Evolutionary conservation across 208 protist genomes (phyloP).

Genomic region (Leptomonas seymouri): DNA sequence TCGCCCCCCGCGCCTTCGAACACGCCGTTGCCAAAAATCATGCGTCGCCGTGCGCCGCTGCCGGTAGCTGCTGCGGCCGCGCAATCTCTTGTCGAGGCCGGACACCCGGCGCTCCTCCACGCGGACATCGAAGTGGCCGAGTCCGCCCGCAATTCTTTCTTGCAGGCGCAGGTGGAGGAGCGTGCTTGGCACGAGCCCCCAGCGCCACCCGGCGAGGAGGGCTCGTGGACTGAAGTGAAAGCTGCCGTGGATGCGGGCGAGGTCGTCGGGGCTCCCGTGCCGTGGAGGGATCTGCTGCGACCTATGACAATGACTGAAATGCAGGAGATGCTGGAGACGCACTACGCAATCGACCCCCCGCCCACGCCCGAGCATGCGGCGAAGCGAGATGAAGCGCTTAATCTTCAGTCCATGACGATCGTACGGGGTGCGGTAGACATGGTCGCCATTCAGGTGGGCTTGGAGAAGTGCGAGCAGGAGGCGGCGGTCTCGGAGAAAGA

Average conservation of each 20-base stretch:
- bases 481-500: slow-evolving; percentile 30
- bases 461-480: slow-evolving; percentile 39
- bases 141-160: slow-evolving; percentile 67
- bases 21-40: slow-evolving; percentile 61
- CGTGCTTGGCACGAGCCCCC: slow-evolving; percentile 90
- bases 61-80: slow-evolving; percentile 53
- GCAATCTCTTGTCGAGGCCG: slow-evolving; percentile 76
- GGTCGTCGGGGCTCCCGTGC: slow-evolving; percentile 59
- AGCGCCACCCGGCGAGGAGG: slow-evolving; percentile 76
- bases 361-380: slow-evolving; percentile 65
- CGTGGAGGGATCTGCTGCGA: slow-evolving; percentile 51
- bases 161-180: slow-evolving; percentile 85
- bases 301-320: slow-evolving; percentile 83
- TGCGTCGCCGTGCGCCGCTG: slow-evolving; percentile 74
- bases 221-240: slow-evolving; percentile 90
- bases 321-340: slow-evolving; percentile 42
- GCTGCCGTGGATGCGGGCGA: slow-evolving; percentile 73
- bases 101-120: slow-evolving; percentile 67
- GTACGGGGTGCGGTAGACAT: slow-evolving; percentile 64
- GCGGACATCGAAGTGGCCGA: slow-evolving; percentile 73
- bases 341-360: slow-evolving; percentile 75
- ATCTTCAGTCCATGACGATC: slow-evolving; percentile 82
- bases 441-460: slow-evolving; percentile 36
- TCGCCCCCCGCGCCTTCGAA: neutral
- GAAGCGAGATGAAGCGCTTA: slow-evolving; percentile 44